Percentiles rank a stretch among this genome's conserved stretches.
Evolutionary conservation across 139 green algal species (phyloP).

Genomic region (Auxenochlorella pyrenoidosa): DNA sequence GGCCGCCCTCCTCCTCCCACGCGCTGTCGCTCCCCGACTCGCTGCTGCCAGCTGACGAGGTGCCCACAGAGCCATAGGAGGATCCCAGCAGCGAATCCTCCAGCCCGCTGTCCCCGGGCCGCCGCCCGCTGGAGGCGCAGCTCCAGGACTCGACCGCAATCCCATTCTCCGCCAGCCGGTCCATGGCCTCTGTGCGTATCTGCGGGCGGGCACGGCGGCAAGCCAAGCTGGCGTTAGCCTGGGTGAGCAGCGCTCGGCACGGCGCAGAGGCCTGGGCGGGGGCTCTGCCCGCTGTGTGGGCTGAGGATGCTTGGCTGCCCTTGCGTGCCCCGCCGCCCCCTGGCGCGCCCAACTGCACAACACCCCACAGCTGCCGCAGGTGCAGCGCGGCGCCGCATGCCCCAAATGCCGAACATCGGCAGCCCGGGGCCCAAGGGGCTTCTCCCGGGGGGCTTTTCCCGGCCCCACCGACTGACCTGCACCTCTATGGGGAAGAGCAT

Average conservation of each 20-base stretch:
- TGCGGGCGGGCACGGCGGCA: neutral
- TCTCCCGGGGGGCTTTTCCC: too few species aligned
- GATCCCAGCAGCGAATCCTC: neutral
- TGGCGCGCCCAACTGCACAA: too few species aligned
- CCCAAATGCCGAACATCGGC: too few species aligned
- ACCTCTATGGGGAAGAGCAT: slow-evolving; percentile 75
- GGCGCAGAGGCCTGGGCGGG: too few species aligned
- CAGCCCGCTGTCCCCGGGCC: neutral
- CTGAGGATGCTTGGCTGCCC: too few species aligned
- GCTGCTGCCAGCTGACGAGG: neutral
- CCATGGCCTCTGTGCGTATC: slow-evolving; percentile 71
- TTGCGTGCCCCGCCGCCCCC: too few species aligned
- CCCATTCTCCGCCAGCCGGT: slow-evolving; percentile 76
- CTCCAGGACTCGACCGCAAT: slow-evolving; percentile 64
- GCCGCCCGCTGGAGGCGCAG: slow-evolving; percentile 14
- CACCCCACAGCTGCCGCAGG: too few species aligned
- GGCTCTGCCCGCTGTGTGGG: too few species aligned
- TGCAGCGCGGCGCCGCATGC: too few species aligned
- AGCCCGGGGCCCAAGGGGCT: too few species aligned
- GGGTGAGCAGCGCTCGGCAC: too few species aligned
- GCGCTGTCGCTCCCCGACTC: neutral
- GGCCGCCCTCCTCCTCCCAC: neutral
- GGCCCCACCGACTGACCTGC: slow-evolving; percentile 63
- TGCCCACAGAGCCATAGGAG: neutral
- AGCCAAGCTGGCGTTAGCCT: too few species aligned